A percentile compares a stretch with the other conserved stretches of the same genome.
phyloP scores from a whole-genome alignment of 2,329 filamentous ascomycete genomes.

The Colletotrichum orbiculare region DNA sequence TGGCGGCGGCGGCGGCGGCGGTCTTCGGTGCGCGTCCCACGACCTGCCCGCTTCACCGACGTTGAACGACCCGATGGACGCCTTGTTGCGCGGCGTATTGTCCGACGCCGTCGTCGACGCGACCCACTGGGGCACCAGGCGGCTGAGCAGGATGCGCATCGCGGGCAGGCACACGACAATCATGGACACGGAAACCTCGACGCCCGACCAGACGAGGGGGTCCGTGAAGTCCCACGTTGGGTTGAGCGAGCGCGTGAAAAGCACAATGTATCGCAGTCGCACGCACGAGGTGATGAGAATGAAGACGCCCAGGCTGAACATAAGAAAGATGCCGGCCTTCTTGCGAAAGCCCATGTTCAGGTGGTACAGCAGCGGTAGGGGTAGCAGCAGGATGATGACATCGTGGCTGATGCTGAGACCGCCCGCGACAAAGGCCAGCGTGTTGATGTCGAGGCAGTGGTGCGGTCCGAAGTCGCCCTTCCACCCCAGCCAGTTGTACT shows the following conservation, averaged over 20 bases:
- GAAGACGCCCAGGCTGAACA: conserved; percentile 52
- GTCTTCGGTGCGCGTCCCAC: not conserved
- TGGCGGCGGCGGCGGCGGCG: not conserved
- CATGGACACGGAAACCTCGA: conserved; percentile 55
- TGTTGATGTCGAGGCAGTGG: conserved; percentile 47
- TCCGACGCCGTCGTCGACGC: conserved; percentile 13
- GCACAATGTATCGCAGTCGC: conserved; percentile 48
- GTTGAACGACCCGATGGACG: conserved; percentile 9
- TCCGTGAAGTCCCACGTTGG: conserved; percentile 56
- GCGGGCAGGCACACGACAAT: conserved; percentile 55
- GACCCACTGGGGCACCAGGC: conserved; percentile 25
- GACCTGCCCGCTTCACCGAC: not conserved
- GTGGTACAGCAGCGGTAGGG: conserved; percentile 46
- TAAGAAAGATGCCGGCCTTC: conserved; percentile 45
- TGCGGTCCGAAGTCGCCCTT: conserved; percentile 41
- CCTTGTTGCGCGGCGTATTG: conserved; percentile 11
- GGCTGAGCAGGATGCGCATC: conserved; percentile 46
- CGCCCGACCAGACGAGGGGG: conserved; percentile 54
- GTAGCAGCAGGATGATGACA: conserved; percentile 47
- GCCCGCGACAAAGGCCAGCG: conserved; percentile 45
- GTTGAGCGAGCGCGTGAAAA: conserved; percentile 48
- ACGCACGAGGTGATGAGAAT: conserved; percentile 49
- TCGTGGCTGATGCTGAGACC: conserved; percentile 49
- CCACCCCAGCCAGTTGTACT: conserved; percentile 48
- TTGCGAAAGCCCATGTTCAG: conserved; percentile 44